Conservation (phyloP, 2,329 filamentous ascomycete genomes). For the Penicillium sp. region DNA sequence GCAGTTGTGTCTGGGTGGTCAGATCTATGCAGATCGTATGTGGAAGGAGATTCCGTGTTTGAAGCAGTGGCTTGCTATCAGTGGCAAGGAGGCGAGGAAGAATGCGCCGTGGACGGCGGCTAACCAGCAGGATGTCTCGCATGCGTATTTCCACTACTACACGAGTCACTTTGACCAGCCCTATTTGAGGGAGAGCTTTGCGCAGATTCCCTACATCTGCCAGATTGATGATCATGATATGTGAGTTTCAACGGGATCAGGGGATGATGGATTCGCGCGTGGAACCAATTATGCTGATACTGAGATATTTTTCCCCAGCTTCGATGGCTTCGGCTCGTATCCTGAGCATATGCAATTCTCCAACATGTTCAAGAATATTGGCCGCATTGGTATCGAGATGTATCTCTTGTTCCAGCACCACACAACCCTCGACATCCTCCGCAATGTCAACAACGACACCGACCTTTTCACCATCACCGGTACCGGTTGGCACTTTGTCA, state of each 20-base stretch:
- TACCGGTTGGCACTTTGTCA: slow-evolving; percentile 98
- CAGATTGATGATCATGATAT: slow-evolving; percentile 98
- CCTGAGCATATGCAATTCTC: slow-evolving; percentile 98
- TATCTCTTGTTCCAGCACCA: slow-evolving; percentile 98
- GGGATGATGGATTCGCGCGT: neutral
- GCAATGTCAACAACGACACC: slow-evolving; percentile 81
- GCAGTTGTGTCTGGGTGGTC: slow-evolving; percentile 87
- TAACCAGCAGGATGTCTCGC: slow-evolving; percentile 91
- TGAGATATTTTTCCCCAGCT: slow-evolving; percentile 55
- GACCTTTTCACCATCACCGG: slow-evolving; percentile 97
- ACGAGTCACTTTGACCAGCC: slow-evolving; percentile 98
- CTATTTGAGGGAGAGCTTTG: slow-evolving; percentile 90
- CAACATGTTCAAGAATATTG: slow-evolving; percentile 97
- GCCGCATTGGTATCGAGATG: slow-evolving; percentile 93
- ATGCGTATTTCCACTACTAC: slow-evolving; percentile 99
- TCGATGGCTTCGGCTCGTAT: slow-evolving; percentile 96
- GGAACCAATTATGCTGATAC: neutral
- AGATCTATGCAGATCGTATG: slow-evolving; percentile 91
- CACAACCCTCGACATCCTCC: slow-evolving; percentile 89
- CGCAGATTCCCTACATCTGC: slow-evolving; percentile 91
- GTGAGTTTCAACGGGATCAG: slow-evolving; percentile 56
- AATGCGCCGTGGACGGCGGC: slow-evolving; percentile 89
- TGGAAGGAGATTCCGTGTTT: slow-evolving; percentile 95
- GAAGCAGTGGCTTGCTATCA: slow-evolving; percentile 93
- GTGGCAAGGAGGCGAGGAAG: slow-evolving; percentile 89